Evolutionary conservation across 2,329 filamentous ascomycete genomes (phyloP), one percentile per base, ranked within the genome.

Genomic region (Diaporthe ilicicola): DNA sequence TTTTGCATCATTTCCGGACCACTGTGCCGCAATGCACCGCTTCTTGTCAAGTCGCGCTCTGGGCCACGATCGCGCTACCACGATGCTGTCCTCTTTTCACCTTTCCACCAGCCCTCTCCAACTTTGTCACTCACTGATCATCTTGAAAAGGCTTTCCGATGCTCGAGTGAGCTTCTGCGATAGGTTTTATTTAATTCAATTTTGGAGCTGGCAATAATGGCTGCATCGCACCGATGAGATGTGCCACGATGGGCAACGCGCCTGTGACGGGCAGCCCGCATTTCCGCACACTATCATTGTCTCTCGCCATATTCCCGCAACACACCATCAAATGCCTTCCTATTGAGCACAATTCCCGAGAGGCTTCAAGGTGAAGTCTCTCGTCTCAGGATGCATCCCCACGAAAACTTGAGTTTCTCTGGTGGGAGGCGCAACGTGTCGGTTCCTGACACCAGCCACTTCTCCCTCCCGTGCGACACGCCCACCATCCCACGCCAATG

Each of bases 61-160:
- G 19, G 39, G 61, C 55, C 68, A 66, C 61, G 55, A 70, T 68
- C 68, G 64, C 68, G 55, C 56, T 39, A 64, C 32, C 50, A 56
- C 68, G 68, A 70, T 70, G 71, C 71, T 46, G 50, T 32, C 13
- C 24, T 53, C 32, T 27, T 32, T 46, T 22, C 27, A 50, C n/a
- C 17, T 54, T 65, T 39, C n/a, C 37, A 32, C 29, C 19, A 15
- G 22, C 42, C 27, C 32, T 50, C 68, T 64, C 64, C 50, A 37
- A 56, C 54, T 34, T 50, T 15, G n/a, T 29, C 22, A 3, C 12
- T 6, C 15, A 46, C 2, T 13, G 13, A 37, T 22, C 6, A 9
- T 10, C 32, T 19, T 34, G 27, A 65, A 19, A 44, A 53, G 8
- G 1, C 2, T 1, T 27, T 2, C 32, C 32, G 34, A 10, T 32